Evolutionary conservation across 2,329 filamentous ascomycete genomes (phyloP).

Genomic region (Nothophaeocryptopus gaeumannii): DNA sequence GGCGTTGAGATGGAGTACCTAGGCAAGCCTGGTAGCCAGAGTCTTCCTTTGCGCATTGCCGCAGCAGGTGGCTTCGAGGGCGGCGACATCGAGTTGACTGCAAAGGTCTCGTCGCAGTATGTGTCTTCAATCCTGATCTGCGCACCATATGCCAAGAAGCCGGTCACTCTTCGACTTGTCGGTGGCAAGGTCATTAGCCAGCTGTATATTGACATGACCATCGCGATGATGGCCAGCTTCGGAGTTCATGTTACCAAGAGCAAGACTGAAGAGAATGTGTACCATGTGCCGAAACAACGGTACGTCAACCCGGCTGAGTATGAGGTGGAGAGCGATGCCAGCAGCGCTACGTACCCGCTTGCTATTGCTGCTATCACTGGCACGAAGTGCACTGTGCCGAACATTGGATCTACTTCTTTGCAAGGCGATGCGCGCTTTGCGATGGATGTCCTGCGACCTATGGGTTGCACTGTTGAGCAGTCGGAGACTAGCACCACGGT

Average conservation of each 20-base stretch:
- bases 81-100: slow-evolving; percentile 84
- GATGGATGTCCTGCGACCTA: slow-evolving; percentile 80
- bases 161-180: slow-evolving; percentile 83
- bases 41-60: slow-evolving; percentile 77
- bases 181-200: slow-evolving; percentile 98
- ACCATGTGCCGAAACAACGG: slow-evolving; percentile 80
- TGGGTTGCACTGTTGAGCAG: slow-evolving; percentile 90
- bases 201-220: slow-evolving; percentile 97
- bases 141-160: slow-evolving; percentile 91
- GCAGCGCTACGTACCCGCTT: slow-evolving; percentile 92
- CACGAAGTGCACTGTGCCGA: slow-evolving; percentile 91
- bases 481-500: slow-evolving; percentile 85
- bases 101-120: slow-evolving; percentile 97
- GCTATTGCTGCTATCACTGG: slow-evolving; percentile 94
- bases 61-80: slow-evolving; percentile 81
- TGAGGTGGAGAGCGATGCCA: slow-evolving; percentile 92
- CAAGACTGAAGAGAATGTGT: slow-evolving; percentile 77
- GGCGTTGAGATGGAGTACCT: slow-evolving; percentile 85
- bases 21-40: slow-evolving; percentile 76
- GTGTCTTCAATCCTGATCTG: slow-evolving; percentile 97
- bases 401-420: slow-evolving; percentile 87
- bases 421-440: slow-evolving; percentile 96
- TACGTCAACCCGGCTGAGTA: slow-evolving; percentile 86
- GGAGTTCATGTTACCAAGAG: slow-evolving; percentile 78
- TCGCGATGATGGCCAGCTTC: slow-evolving; percentile 93